A percentile compares a stretch with the other conserved stretches of the same genome.
Evolutionary conservation across 2,329 filamentous ascomycete species (phyloP).

Genomic region (Apiospora aurea): DNA sequence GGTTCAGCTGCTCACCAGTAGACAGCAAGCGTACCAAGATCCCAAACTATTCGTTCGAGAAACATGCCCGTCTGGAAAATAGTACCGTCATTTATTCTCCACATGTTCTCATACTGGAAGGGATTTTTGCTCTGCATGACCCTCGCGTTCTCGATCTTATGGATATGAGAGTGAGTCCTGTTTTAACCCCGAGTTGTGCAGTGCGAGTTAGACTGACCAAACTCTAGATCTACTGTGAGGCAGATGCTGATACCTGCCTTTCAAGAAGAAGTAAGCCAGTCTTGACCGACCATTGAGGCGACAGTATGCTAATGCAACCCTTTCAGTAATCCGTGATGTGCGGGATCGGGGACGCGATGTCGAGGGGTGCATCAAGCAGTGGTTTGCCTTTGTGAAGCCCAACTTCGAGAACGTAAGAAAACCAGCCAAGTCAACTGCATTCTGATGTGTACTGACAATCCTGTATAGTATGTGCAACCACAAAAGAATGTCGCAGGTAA

Average conservation of each 20-base stretch:
- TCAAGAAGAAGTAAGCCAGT: slow-evolving; percentile 74
- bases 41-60: slow-evolving; percentile 92
- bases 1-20: neutral
- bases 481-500: slow-evolving; percentile 84
- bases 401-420: slow-evolving; percentile 79
- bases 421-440: neutral
- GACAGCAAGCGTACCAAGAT: slow-evolving; percentile 85
- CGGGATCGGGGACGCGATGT: slow-evolving; percentile 88
- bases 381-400: slow-evolving; percentile 95
- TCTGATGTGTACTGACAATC: neutral
- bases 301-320: neutral
- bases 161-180: slow-evolving; percentile 77
- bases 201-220: slow-evolving; percentile 27
- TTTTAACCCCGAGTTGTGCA: neutral
- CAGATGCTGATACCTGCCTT: slow-evolving; percentile 91
- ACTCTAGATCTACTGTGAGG: slow-evolving; percentile 87
- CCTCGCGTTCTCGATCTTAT: slow-evolving; percentile 82
- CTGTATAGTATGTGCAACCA: slow-evolving; percentile 79
- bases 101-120: slow-evolving; percentile 93
- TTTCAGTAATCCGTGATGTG: slow-evolving; percentile 79
- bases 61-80: slow-evolving; percentile 77
- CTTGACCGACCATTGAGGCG: neutral
- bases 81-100: slow-evolving; percentile 93
- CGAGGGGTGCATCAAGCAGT: slow-evolving; percentile 96
- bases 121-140: slow-evolving; percentile 94